Conservation (phyloP, 2,329 filamentous ascomycete species). For the Fusarium xyrophilum region DNA sequence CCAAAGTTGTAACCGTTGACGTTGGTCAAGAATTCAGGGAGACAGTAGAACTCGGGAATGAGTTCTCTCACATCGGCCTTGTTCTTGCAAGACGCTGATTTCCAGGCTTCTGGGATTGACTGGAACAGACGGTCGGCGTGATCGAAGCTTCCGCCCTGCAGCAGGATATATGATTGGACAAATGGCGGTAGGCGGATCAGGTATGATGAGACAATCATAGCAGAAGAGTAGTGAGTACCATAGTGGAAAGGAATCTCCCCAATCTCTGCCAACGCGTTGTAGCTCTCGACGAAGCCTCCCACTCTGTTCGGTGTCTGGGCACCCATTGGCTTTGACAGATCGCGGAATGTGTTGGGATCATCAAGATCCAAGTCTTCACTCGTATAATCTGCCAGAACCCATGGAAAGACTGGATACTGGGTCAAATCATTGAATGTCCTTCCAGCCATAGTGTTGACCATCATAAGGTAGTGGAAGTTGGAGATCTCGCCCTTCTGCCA, state of each 20-base stretch:
- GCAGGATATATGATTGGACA: slow-evolving; percentile 90
- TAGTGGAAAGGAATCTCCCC: slow-evolving; percentile 95
- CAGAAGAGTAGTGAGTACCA: slow-evolving; percentile 97
- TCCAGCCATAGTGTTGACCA: slow-evolving; percentile 96
- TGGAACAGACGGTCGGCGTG: slow-evolving; percentile 96
- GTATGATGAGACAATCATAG: slow-evolving; percentile 98
- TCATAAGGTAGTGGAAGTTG: slow-evolving; percentile 98
- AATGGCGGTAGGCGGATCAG: slow-evolving; percentile 95
- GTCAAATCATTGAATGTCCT: slow-evolving; percentile 97
- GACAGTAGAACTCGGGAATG: slow-evolving; percentile 96
- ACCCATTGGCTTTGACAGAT: slow-evolving; percentile 95
- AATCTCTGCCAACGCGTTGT: slow-evolving; percentile 89
- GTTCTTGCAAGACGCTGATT: slow-evolving; percentile 85
- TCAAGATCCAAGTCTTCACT: slow-evolving; percentile 90
- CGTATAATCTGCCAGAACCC: slow-evolving; percentile 94
- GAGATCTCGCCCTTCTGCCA: slow-evolving; percentile 96
- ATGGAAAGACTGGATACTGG: slow-evolving; percentile 97
- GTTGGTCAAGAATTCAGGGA: slow-evolving; percentile 94
- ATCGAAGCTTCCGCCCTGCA: slow-evolving; percentile 96
- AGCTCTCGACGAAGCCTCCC: slow-evolving; percentile 81
- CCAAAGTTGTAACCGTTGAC: slow-evolving; percentile 96
- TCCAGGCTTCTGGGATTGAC: slow-evolving; percentile 89
- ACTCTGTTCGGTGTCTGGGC: slow-evolving; percentile 81
- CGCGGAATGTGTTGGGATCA: slow-evolving; percentile 84
- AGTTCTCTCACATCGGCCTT: slow-evolving; percentile 95